These are phyloP conservation scores for Elaphomyces granulatus DNA, from an alignment of 495 filamentous ascomycete species.

Conservation along the genomic window DNA sequence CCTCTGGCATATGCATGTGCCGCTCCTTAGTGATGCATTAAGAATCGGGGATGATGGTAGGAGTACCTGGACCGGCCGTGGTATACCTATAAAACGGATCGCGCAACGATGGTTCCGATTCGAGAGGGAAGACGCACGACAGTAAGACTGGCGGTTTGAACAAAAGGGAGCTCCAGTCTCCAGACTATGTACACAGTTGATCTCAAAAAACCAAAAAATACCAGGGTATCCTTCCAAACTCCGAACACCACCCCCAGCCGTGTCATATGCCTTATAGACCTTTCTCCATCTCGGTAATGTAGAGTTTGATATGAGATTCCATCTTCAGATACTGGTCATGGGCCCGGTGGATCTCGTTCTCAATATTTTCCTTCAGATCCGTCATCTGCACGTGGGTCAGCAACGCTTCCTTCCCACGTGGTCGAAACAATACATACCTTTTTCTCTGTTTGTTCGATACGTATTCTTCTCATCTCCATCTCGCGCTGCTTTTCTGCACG, in stretches of 20 bases:
- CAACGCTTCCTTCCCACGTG: background rate
- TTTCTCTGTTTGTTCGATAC: slow-evolving; percentile 97
- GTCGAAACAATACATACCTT: slow-evolving; percentile 46
- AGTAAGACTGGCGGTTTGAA: background rate
- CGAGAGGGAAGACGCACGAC: slow-evolving; percentile 7
- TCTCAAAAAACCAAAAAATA: slow-evolving; percentile 6
- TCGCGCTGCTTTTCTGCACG: slow-evolving; percentile 69
- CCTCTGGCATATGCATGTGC: slow-evolving; percentile 41
- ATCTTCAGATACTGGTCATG: slow-evolving; percentile 91
- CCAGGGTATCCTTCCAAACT: slow-evolving; percentile 11
- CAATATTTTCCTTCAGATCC: slow-evolving; percentile 92
- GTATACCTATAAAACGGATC: slow-evolving; percentile 48
- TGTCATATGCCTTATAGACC: slow-evolving; percentile 58
- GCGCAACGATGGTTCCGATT: slow-evolving; percentile 64
- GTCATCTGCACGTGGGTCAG: slow-evolving; percentile 53
- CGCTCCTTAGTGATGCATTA: slow-evolving; percentile 46
- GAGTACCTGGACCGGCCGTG: slow-evolving; percentile 49
- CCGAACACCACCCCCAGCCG: slow-evolving; percentile 15
- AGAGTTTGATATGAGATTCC: slow-evolving; percentile 91
- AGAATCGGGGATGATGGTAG: slow-evolving; percentile 38
- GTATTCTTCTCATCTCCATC: slow-evolving; percentile 76
- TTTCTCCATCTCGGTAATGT: slow-evolving; percentile 98
- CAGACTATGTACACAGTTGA: background rate
- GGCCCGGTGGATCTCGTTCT: slow-evolving; percentile 74
- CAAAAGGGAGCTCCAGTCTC: background rate